phyloP scores from a whole-genome alignment of 23 red algal genomes.

The Gracilaria gracilis region DNA sequence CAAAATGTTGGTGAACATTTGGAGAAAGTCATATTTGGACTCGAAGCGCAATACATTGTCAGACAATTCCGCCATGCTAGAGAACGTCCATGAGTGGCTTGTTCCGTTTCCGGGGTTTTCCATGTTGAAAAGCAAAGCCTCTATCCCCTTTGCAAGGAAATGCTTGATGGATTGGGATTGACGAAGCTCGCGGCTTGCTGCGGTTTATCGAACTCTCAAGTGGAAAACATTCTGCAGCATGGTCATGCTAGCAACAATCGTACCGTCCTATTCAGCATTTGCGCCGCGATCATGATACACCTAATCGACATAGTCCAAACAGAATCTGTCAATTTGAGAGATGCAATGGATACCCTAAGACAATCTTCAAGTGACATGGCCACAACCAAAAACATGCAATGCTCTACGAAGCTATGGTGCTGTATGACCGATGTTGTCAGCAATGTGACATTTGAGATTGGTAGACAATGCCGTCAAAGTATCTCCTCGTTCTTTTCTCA shows the following conservation, averaged over 20 bases:
- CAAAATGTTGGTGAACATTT: conserved; percentile 23
- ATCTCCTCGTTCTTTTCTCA: neutral
- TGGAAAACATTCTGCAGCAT: conserved; percentile 33
- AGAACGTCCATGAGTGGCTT: conserved; percentile 33
- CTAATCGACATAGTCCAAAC: neutral
- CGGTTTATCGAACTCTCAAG: conserved; percentile 21
- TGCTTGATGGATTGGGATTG: conserved; percentile 26
- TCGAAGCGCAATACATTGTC: no score
- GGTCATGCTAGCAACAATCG: conserved; percentile 41
- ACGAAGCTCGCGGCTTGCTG: neutral
- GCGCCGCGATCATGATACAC: conserved; percentile 19
- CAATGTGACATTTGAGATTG: neutral
- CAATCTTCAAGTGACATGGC: neutral
- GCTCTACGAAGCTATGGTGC: neutral
- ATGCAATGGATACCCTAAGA: neutral
- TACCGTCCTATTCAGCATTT: conserved; percentile 2
- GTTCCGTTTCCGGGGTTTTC: conserved; percentile 41
- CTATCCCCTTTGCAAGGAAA: conserved; percentile 36
- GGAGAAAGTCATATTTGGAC: conserved; percentile 11
- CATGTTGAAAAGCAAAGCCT: conserved; percentile 46
- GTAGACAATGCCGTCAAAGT: neutral
- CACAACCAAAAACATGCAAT: neutral
- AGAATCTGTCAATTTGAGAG: conserved; percentile 1
- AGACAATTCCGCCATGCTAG: no score
- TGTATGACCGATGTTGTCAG: neutral